Evolutionary conservation across 2,329 filamentous ascomycete genomes (phyloP).

Genomic region (Sporothrix brasiliensis): DNA sequence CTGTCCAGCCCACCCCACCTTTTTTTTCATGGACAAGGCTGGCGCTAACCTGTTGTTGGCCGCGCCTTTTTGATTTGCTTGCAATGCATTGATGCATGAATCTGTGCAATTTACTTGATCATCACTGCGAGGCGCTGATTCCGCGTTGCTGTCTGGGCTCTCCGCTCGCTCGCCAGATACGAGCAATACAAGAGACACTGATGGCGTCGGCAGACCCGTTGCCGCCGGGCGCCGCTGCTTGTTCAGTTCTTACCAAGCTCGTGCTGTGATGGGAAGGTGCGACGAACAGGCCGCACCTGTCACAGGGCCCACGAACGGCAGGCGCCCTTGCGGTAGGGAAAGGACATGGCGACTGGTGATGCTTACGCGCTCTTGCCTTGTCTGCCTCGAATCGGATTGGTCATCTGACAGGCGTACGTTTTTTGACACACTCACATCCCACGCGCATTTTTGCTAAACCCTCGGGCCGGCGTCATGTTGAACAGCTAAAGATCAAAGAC

Average conservation of each 20-base stretch:
- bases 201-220: conserved; percentile 23
- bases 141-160: conserved; percentile 19
- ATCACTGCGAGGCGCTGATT: conserved; percentile 25
- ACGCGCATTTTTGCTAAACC: conserved; percentile 19
- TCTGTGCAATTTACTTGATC: conserved; percentile 35
- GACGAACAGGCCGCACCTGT: not conserved
- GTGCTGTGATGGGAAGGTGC: not conserved
- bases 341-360: not conserved
- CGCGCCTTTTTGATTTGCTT: conserved; percentile 26
- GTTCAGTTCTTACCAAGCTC: conserved; percentile 30
- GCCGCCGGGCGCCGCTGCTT: conserved; percentile 19
- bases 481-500: not conserved
- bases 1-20: not conserved
- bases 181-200: not conserved
- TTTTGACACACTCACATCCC: conserved; percentile 22
- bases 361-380: not conserved
- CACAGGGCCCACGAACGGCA: not conserved
- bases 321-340: not conserved
- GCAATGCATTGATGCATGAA: conserved; percentile 37
- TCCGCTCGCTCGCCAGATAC: not conserved
- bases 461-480: conserved; percentile 27
- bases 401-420: not conserved
- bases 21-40: conserved; percentile 28
- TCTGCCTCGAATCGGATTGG: not conserved
- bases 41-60: conserved; percentile 21